These are phyloP conservation scores for Fraxinus excelsior DNA, from an alignment of 257 asterid species.

Conservation along the genomic window DNA sequence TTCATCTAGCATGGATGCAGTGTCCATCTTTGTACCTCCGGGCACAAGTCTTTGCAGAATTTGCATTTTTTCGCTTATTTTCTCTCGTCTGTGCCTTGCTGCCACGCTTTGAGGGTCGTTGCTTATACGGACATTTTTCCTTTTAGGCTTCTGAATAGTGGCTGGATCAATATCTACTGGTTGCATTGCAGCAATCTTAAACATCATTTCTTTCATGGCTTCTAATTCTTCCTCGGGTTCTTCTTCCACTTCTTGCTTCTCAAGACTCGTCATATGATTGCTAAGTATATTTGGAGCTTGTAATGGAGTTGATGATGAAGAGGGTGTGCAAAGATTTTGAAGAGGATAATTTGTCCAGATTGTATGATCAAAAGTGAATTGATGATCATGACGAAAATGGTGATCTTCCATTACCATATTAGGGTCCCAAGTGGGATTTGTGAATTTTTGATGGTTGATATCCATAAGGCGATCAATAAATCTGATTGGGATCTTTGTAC, in stretches of 20 bases:
- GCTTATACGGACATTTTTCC: slow-evolving; percentile 80
- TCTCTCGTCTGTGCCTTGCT: slow-evolving; percentile 84
- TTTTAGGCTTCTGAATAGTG: slow-evolving; percentile 59
- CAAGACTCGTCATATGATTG: background rate
- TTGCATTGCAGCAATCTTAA: slow-evolving; percentile 92
- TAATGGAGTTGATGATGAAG: slow-evolving; percentile 23
- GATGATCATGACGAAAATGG: slow-evolving; percentile 21
- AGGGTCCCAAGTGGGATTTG: slow-evolving; percentile 39
- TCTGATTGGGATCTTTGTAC: too few species aligned
- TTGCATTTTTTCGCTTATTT: slow-evolving; percentile 78
- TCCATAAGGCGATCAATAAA: slow-evolving; percentile 35
- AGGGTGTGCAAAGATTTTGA: slow-evolving; percentile 21
- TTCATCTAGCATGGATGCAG: slow-evolving; percentile 88
- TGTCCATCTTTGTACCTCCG: slow-evolving; percentile 88
- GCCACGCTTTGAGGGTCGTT: slow-evolving; percentile 95
- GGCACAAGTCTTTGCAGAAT: slow-evolving; percentile 84
- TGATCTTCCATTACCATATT: slow-evolving; percentile 34
- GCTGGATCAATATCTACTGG: slow-evolving; percentile 90
- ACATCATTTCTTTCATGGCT: slow-evolving; percentile 90
- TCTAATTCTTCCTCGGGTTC: slow-evolving; percentile 65
- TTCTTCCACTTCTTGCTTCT: slow-evolving; percentile 15
- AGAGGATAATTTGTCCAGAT: slow-evolving; percentile 45
- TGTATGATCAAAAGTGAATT: slow-evolving; percentile 29
- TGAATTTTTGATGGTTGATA: slow-evolving; percentile 40
- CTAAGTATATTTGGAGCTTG: background rate